Evolutionary conservation across 1,284 basidiomycete species (phyloP).

Genomic region (Austroboletus niveus): DNA sequence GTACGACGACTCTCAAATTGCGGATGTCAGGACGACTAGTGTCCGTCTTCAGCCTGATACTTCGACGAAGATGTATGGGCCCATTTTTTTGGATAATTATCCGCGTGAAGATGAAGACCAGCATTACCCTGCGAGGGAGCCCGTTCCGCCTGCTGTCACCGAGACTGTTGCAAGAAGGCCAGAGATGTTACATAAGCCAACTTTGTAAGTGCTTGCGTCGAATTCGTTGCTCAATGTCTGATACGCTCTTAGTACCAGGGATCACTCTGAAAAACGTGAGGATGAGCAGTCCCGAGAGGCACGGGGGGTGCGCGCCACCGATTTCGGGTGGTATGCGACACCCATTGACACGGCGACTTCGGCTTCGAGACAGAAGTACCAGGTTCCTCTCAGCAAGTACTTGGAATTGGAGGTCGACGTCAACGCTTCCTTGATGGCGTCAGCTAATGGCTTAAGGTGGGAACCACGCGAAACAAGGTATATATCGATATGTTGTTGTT

Average conservation of each 20-base stretch:
- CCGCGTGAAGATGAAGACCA: not conserved
- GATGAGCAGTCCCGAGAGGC: not conserved
- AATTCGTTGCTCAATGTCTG: not conserved
- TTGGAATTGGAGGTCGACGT: not conserved
- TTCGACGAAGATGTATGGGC: not conserved
- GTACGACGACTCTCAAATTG: not conserved
- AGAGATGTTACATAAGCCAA: not conserved
- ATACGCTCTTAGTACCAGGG: not conserved
- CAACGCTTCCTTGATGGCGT: not conserved
- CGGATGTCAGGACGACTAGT: not conserved
- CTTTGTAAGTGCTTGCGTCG: constrained; percentile 7
- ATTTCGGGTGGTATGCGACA: constrained; percentile 6
- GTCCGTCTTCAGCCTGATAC: not conserved
- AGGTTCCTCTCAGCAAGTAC: constrained; percentile 19
- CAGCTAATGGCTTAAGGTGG: not conserved
- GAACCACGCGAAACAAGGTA: constrained; percentile 7
- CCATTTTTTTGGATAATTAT: not conserved
- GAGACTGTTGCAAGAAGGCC: not conserved
- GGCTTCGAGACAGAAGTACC: constrained; percentile 7
- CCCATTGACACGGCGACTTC: not conserved
- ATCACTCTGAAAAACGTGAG: not conserved
- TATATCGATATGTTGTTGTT: not conserved
- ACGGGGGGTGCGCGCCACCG: not conserved
- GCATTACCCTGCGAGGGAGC: not conserved
- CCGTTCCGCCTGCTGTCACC: not conserved